Percentiles rank a stretch among this genome's conserved stretches.
phyloP scores from a whole-genome alignment of 805 yeast genomes.

The Hemisphaericaspora nanyangensis region DNA sequence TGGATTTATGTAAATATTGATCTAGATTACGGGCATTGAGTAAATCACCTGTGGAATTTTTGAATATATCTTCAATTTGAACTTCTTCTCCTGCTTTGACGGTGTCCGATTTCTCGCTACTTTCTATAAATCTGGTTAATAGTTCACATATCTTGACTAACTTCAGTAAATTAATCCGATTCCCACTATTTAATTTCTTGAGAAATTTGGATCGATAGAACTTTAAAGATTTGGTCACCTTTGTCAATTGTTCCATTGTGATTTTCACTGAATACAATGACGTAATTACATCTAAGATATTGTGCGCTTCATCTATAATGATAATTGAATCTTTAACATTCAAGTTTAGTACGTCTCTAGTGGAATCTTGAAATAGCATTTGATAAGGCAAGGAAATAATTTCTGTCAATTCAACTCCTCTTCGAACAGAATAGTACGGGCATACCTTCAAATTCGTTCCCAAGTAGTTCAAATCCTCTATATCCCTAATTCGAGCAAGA shows the following conservation, averaged over 20 bases:
- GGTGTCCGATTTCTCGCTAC: slow-evolving; percentile 17
- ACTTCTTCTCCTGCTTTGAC: slow-evolving; percentile 54
- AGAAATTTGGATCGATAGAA: slow-evolving; percentile 58
- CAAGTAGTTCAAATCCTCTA: slow-evolving; percentile 66
- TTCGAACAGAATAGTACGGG: slow-evolving; percentile 77
- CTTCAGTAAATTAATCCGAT: slow-evolving; percentile 66
- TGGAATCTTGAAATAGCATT: slow-evolving; percentile 54
- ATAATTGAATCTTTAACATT: slow-evolving; percentile 62
- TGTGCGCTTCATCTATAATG: slow-evolving; percentile 91
- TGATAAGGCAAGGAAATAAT: slow-evolving; percentile 86
- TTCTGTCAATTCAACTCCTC: slow-evolving; percentile 57
- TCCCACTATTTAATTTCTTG: slow-evolving; percentile 63
- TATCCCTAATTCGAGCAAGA: slow-evolving; percentile 60
- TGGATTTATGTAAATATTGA: slow-evolving; percentile 58
- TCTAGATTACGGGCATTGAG: slow-evolving; percentile 68
- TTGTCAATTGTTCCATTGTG: slow-evolving; percentile 43
- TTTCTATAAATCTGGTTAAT: slow-evolving; percentile 45
- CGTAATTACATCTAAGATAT: slow-evolving; percentile 72
- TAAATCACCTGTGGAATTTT: slow-evolving; percentile 60
- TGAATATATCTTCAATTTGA: slow-evolving; percentile 48
- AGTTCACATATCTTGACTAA: slow-evolving; percentile 53
- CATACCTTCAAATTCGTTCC: slow-evolving; percentile 62
- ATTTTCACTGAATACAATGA: slow-evolving; percentile 63
- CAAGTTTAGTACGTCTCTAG: slow-evolving; percentile 59
- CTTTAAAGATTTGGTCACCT: slow-evolving; percentile 46